These are phyloP conservation scores for Calonectria pteridis DNA, from an alignment of 2,329 filamentous ascomycete species.

Conservation along the genomic window DNA sequence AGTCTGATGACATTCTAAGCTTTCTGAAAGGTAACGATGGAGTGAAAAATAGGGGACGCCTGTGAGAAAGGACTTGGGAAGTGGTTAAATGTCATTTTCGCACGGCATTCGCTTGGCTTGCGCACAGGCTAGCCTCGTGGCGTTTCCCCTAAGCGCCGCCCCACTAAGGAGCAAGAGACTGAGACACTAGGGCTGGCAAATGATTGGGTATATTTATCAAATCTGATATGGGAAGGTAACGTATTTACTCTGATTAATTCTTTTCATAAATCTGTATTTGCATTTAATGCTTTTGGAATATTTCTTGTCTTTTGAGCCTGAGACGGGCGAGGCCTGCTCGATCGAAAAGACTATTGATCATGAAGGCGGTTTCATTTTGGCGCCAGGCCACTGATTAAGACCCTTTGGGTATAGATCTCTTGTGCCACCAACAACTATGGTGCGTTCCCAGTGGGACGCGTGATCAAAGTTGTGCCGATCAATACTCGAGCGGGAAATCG, in stretches of 20 bases:
- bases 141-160: neutral
- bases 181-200: neutral
- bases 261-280: neutral
- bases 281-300: fast-evolving
- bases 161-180: neutral
- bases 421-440: neutral
- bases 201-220: neutral
- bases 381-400: neutral
- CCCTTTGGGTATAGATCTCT: neutral
- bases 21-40: neutral
- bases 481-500: neutral
- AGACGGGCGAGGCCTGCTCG: neutral
- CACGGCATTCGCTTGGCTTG: neutral
- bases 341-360: neutral
- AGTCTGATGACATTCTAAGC: neutral
- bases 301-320: neutral
- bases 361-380: neutral
- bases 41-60: neutral
- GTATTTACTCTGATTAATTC: too few relatives aligned
- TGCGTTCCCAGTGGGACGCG: neutral
- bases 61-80: neutral
- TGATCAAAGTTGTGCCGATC: neutral
- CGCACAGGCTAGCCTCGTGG: neutral
- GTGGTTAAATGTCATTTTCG: neutral
- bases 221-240: too few relatives aligned